Evolutionary conservation across 768 basidiomycete genomes (phyloP).

Genomic region (Leccinellum luteum): DNA sequence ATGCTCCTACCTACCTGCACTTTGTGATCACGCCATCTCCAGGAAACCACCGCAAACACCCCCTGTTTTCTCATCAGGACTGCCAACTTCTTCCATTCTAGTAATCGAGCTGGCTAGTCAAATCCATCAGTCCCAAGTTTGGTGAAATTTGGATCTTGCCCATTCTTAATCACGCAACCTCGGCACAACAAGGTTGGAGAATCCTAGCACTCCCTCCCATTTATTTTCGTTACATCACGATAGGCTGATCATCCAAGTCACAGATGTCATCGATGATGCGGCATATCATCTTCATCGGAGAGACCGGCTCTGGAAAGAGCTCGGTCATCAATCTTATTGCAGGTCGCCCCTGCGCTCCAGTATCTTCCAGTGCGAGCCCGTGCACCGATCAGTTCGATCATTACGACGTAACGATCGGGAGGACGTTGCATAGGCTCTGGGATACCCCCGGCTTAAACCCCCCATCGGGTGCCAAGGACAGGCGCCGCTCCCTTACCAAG

Average conservation of each 20-base stretch:
- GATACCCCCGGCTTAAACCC: slow-evolving; percentile 33
- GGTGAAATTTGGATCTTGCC: neutral
- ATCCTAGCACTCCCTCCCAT: neutral
- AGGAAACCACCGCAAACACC: neutral
- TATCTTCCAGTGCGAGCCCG: slow-evolving; percentile 28
- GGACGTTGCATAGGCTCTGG: slow-evolving; percentile 22
- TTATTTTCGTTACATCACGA: neutral
- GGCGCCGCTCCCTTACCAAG: slow-evolving; percentile 11
- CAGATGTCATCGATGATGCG: slow-evolving; percentile 7
- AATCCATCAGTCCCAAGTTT: neutral
- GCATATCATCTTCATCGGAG: slow-evolving; percentile 37
- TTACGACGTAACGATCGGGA: slow-evolving; percentile 6
- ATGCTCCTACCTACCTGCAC: neutral
- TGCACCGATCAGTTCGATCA: slow-evolving; percentile 7
- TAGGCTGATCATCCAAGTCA: neutral
- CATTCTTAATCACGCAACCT: neutral
- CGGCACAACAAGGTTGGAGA: neutral
- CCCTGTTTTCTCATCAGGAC: neutral
- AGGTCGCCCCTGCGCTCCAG: slow-evolving; percentile 17
- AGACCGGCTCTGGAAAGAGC: slow-evolving; percentile 37
- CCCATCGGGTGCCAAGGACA: neutral
- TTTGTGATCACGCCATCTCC: neutral
- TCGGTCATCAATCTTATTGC: slow-evolving; percentile 42
- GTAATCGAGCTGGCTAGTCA: neutral
- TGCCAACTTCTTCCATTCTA: neutral